Evolutionary conservation across 306 rosid species (phyloP).

Genomic region (Vigna unguiculata): DNA sequence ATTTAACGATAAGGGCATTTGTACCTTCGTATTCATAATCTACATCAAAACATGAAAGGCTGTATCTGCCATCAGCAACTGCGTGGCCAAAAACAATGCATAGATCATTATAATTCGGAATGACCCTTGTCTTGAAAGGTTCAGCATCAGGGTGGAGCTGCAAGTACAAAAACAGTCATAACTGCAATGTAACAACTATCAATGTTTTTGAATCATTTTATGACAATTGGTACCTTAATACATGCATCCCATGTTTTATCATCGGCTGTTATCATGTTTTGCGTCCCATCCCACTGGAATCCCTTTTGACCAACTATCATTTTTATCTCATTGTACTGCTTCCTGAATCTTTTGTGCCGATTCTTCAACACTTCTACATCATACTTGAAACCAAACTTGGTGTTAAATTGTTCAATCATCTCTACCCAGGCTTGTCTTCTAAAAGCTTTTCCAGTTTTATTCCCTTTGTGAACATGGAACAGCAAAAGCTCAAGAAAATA

Average conservation of each 20-base stretch:
- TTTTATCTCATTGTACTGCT: slow-evolving; percentile 63
- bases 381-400: slow-evolving; percentile 56
- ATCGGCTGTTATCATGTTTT: slow-evolving; percentile 49
- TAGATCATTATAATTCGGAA: slow-evolving; percentile 56
- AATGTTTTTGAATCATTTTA: slow-evolving; percentile 27
- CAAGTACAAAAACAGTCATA: slow-evolving; percentile 43
- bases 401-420: slow-evolving; percentile 60
- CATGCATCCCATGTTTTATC: slow-evolving; percentile 50
- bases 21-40: slow-evolving; percentile 51
- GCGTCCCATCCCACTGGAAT: slow-evolving; percentile 57
- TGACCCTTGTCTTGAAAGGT: slow-evolving; percentile 45
- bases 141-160: slow-evolving; percentile 62
- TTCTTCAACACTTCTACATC: slow-evolving; percentile 64
- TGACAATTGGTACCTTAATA: slow-evolving; percentile 49
- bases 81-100: slow-evolving; percentile 65
- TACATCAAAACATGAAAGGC: slow-evolving; percentile 65
- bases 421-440: slow-evolving; percentile 59
- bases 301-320: slow-evolving; percentile 52
- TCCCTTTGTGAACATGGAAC: slow-evolving; percentile 58
- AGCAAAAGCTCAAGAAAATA: slow-evolving; percentile 60
- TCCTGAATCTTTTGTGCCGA: slow-evolving; percentile 63
- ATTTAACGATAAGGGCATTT: slow-evolving; percentile 19
- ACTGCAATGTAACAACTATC: slow-evolving; percentile 34
- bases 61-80: slow-evolving; percentile 72
- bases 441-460: slow-evolving; percentile 55